Conservation (phyloP, 2,329 filamentous ascomycete genomes). For the Ascochyta pisi region DNA sequence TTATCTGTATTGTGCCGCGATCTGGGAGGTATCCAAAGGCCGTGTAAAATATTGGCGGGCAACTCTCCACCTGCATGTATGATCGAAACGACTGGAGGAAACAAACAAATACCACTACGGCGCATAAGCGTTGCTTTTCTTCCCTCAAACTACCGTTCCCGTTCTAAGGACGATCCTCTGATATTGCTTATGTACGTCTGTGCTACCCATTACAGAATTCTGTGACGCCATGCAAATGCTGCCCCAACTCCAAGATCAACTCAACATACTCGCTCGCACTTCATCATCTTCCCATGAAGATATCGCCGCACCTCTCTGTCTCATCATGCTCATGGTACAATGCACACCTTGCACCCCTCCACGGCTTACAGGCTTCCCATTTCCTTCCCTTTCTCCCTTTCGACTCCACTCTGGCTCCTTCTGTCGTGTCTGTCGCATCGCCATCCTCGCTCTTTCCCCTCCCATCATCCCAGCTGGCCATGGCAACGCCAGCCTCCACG, state of each 20-base stretch:
- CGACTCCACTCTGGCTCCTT: constrained; percentile 25
- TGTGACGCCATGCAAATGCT: constrained; percentile 14
- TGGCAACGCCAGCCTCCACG: constrained; percentile 41
- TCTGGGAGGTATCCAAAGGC: constrained; percentile 23
- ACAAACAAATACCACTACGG: constrained; percentile 6
- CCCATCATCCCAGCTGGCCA: constrained; percentile 43
- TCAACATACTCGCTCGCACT: background rate
- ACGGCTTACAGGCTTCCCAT: constrained; percentile 49
- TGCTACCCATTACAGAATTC: background rate
- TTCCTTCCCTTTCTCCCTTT: constrained; percentile 38
- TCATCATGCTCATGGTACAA: constrained; percentile 50
- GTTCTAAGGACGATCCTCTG: background rate
- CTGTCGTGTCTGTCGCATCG: constrained; percentile 19
- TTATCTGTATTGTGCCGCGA: constrained; percentile 23
- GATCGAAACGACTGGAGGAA: constrained; percentile 7
- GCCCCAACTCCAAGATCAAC: background rate
- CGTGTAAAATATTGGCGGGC: constrained; percentile 37
- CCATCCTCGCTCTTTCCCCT: constrained; percentile 25
- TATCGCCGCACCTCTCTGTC: constrained; percentile 44
- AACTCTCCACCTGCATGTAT: constrained; percentile 13
- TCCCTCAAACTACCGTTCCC: background rate
- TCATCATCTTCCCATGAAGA: constrained; percentile 38
- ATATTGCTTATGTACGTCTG: background rate
- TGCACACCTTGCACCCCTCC: constrained; percentile 44
- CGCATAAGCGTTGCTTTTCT: constrained; percentile 9